Evolutionary conservation across 257 asterid genomes (phyloP).

Genomic region (Misopates orontium): DNA sequence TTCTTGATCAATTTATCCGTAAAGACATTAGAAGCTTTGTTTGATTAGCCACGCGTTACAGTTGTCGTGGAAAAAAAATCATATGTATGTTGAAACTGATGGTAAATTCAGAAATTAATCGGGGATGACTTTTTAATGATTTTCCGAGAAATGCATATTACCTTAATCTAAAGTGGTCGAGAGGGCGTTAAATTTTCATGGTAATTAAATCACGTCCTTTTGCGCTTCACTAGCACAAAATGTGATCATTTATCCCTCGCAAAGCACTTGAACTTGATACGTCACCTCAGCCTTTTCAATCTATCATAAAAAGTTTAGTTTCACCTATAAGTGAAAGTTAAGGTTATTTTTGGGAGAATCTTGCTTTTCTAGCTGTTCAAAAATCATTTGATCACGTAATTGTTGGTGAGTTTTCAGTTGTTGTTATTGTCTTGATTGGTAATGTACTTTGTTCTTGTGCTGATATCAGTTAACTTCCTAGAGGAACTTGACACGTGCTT

Average conservation of each 20-base stretch:
- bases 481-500: no score
- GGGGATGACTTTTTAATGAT: background rate
- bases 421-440: no score
- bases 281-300: background rate
- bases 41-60: background rate
- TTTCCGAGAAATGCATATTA: background rate
- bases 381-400: no score
- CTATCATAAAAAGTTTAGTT: no score
- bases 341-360: no score
- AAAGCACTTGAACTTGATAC: background rate
- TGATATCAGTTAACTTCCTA: no score
- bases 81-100: background rate
- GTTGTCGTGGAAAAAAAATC: conserved; percentile 12
- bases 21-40: conserved; percentile 6
- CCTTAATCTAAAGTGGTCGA: conserved; percentile 1
- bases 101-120: background rate
- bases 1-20: background rate
- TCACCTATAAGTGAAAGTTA: no score
- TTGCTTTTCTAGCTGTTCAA: no score
- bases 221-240: background rate
- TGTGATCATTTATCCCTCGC: background rate
- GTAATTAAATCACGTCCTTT: background rate
- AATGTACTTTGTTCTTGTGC: no score
- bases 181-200: background rate
- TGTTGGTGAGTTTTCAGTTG: no score